Evolutionary conservation across 352 stramenopile species (phyloP).

Genomic region (Pythium volutum): DNA sequence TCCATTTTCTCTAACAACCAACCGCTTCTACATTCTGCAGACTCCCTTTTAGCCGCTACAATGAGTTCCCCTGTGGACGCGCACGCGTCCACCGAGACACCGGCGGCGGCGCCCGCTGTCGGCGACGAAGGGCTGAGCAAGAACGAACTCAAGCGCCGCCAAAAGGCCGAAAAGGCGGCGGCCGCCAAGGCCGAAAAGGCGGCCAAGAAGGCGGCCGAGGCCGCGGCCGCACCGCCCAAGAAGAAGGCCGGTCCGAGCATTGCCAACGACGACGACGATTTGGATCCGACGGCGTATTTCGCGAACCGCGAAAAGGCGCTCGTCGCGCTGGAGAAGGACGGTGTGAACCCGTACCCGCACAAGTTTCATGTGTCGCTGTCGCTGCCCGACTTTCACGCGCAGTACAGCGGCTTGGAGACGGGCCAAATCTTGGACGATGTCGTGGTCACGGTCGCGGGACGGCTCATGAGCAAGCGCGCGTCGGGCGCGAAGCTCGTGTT

Average conservation of each 20-base stretch:
- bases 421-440: slow-evolving; percentile 81
- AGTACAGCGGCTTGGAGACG: slow-evolving; percentile 79
- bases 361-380: slow-evolving; percentile 96
- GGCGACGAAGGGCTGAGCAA: slow-evolving; percentile 84
- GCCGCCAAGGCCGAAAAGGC: slow-evolving; percentile 94
- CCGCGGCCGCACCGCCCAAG: slow-evolving; percentile 40
- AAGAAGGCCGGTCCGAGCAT: slow-evolving; percentile 57
- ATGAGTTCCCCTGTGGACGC: slow-evolving; percentile 18
- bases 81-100: slow-evolving; percentile 2
- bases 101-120: slow-evolving; percentile 13
- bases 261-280: slow-evolving; percentile 89
- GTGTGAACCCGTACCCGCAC: slow-evolving; percentile 96
- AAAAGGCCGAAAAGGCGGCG: slow-evolving; percentile 95
- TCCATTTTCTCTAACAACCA: background rate
- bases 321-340: slow-evolving; percentile 88
- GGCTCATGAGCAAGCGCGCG: slow-evolving; percentile 93
- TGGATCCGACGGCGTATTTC: slow-evolving; percentile 98
- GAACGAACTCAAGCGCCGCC: slow-evolving; percentile 97
- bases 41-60: background rate
- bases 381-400: slow-evolving; percentile 92
- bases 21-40: background rate
- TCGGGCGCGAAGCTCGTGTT: slow-evolving; percentile 98
- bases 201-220: slow-evolving; percentile 64
- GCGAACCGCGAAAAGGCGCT: slow-evolving; percentile 93
- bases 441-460: slow-evolving; percentile 91